phyloP scores from a whole-genome alignment of 495 filamentous ascomycete species.

The Tricharina praecox region DNA sequence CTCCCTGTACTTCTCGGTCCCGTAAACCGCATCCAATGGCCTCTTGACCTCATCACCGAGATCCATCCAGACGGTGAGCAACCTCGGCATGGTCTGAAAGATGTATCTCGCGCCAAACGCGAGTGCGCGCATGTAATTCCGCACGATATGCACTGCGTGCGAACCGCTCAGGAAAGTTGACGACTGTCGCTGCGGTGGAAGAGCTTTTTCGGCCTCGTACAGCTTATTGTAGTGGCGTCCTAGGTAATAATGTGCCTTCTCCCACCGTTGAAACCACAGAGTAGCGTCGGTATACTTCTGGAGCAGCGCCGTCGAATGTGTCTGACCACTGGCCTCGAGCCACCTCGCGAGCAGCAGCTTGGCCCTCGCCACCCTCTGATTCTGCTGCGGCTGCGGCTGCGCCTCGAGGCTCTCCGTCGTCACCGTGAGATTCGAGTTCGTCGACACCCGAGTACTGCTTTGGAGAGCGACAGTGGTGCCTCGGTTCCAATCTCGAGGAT shows the following conservation, averaged over 20 bases:
- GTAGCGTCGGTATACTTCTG: slow-evolving; percentile 58
- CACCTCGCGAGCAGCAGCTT: slow-evolving; percentile 87
- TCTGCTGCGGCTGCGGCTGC: background rate
- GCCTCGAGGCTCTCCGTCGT: slow-evolving; percentile 23
- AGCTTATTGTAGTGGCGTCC: slow-evolving; percentile 97
- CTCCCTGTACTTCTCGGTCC: slow-evolving; percentile 33
- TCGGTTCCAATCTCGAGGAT: slow-evolving; percentile 33
- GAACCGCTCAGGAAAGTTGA: slow-evolving; percentile 52
- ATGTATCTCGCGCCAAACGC: slow-evolving; percentile 83
- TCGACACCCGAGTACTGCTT: too few relatives aligned
- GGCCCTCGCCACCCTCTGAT: slow-evolving; percentile 33
- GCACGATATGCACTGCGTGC: slow-evolving; percentile 70
- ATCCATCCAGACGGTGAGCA: slow-evolving; percentile 88
- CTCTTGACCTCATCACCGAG: slow-evolving; percentile 59
- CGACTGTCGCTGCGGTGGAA: slow-evolving; percentile 47
- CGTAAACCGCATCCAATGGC: slow-evolving; percentile 47
- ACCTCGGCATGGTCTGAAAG: slow-evolving; percentile 75
- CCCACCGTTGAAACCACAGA: slow-evolving; percentile 43
- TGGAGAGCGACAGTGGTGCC: background rate
- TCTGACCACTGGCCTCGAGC: slow-evolving; percentile 84
- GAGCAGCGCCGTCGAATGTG: slow-evolving; percentile 57
- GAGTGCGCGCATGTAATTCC: slow-evolving; percentile 79
- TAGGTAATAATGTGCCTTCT: slow-evolving; percentile 92
- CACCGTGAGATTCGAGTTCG: slow-evolving; percentile 8
- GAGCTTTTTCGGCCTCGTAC: slow-evolving; percentile 66